Conservation (phyloP, 495 filamentous ascomycete genomes). For the Penicillium flavigenum region DNA sequence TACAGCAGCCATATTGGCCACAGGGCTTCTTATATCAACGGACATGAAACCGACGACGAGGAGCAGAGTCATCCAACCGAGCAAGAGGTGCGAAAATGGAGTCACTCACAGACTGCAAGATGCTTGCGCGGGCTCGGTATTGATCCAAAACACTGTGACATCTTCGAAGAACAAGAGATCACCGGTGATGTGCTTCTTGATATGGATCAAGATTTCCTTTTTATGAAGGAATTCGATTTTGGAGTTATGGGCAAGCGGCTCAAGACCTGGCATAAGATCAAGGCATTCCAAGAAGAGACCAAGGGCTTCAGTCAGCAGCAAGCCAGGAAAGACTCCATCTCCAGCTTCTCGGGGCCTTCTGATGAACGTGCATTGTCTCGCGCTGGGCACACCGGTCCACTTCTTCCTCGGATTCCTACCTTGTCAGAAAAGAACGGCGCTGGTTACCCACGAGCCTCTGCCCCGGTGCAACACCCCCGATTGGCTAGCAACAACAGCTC, state of each 20-base stretch:
- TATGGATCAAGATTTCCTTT: constrained; percentile 90
- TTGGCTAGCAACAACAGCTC: constrained; percentile 37
- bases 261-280: constrained; percentile 95
- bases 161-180: constrained; percentile 96
- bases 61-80: constrained; percentile 56
- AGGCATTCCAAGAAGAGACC: constrained; percentile 81
- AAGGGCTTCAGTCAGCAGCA: constrained; percentile 38
- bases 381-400: constrained; percentile 41
- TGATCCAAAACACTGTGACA: constrained; percentile 81
- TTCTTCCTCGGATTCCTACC: constrained; percentile 61
- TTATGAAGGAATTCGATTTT: constrained; percentile 93
- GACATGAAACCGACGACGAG: constrained; percentile 80
- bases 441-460: constrained; percentile 29
- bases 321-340: constrained; percentile 30
- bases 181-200: constrained; percentile 87
- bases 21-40: constrained; percentile 84
- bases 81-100: constrained; percentile 71
- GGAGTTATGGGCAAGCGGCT: constrained; percentile 83
- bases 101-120: constrained; percentile 73
- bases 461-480: constrained; percentile 35
- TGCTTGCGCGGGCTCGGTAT: constrained; percentile 79
- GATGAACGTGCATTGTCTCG: constrained; percentile 44
- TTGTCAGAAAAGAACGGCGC: constrained; percentile 45
- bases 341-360: constrained; percentile 32
- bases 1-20: constrained; percentile 78